A percentile compares a stretch with the other conserved stretches of the same genome.
Evolutionary conservation across 1,139 yeast species (phyloP).

Genomic region (Hanseniaspora uvarum): DNA sequence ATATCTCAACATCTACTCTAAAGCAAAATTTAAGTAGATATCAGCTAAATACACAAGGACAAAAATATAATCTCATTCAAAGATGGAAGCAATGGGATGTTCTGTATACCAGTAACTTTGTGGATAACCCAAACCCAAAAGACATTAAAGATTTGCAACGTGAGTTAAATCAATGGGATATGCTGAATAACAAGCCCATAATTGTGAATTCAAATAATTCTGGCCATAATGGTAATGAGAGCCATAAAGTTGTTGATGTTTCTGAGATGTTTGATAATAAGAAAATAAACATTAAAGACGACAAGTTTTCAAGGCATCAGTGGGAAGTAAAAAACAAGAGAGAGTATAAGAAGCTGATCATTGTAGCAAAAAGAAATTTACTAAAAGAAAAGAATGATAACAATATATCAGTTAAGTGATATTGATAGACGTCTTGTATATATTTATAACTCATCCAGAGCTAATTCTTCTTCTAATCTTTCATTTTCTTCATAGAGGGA

Average conservation of each 20-base stretch:
- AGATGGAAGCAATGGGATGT: slow-evolving; percentile 73
- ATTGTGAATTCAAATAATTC: slow-evolving; percentile 17
- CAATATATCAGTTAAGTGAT: background rate
- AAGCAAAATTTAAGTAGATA: slow-evolving; percentile 48
- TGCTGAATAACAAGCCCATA: slow-evolving; percentile 26
- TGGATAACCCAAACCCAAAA: slow-evolving; percentile 61
- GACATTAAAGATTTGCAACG: slow-evolving; percentile 45
- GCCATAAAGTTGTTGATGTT: slow-evolving; percentile 20
- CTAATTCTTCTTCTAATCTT: slow-evolving; percentile 15
- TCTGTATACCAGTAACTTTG: slow-evolving; percentile 67
- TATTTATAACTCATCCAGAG: slow-evolving; percentile 13
- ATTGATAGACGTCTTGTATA: background rate
- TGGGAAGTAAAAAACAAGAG: slow-evolving; percentile 45
- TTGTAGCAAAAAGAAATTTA: slow-evolving; percentile 37
- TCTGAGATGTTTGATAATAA: slow-evolving; percentile 24
- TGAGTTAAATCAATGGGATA: slow-evolving; percentile 63
- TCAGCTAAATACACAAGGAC: slow-evolving; percentile 53
- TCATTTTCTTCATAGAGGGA: slow-evolving; percentile 11
- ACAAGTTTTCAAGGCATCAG: slow-evolving; percentile 35
- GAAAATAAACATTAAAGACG: slow-evolving; percentile 27
- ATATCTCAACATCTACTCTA: slow-evolving; percentile 51
- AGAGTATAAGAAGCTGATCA: slow-evolving; percentile 46
- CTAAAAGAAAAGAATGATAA: slow-evolving; percentile 16
- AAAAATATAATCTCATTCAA: slow-evolving; percentile 51
- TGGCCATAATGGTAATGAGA: background rate